phyloP scores from a whole-genome alignment of 176 grass and related monocot genomes.

The Chloris gayana region DNA sequence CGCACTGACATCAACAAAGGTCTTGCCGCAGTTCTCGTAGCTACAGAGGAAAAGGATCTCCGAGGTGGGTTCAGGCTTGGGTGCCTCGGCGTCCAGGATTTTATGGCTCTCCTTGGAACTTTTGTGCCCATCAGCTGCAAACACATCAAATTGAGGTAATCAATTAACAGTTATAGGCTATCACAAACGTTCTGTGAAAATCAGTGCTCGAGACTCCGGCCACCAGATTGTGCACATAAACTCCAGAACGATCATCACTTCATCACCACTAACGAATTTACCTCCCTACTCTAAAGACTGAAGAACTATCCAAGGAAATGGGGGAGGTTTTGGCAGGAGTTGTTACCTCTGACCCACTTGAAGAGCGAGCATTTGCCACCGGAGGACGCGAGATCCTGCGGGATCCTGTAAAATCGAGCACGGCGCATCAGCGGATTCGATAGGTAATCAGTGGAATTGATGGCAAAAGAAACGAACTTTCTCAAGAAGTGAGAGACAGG shows the following conservation, averaged over 20 bases:
- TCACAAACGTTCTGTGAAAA: neutral
- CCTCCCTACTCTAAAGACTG: neutral
- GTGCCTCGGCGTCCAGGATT: slow-evolving; percentile 35
- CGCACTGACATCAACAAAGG: slow-evolving; percentile 65
- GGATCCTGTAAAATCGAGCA: slow-evolving; percentile 58
- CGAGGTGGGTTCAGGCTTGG: slow-evolving; percentile 60
- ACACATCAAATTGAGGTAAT: neutral
- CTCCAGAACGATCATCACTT: neutral
- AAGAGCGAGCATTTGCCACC: slow-evolving; percentile 69
- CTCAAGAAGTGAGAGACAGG: neutral
- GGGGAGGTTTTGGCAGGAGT: neutral
- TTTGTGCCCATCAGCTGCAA: slow-evolving; percentile 59
- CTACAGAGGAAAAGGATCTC: slow-evolving; percentile 91
- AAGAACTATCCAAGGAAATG: neutral
- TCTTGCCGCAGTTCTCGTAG: slow-evolving; percentile 73
- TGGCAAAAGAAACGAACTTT: neutral
- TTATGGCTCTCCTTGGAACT: slow-evolving; percentile 44
- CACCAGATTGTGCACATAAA: too few relatives aligned
- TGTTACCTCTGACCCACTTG: slow-evolving; percentile 85
- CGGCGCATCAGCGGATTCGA: neutral
- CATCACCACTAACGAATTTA: neutral
- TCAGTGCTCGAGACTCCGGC: neutral
- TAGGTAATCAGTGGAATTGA: neutral
- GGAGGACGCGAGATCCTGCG: slow-evolving; percentile 61
- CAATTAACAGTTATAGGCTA: neutral